These are phyloP conservation scores for Dorcoceras hygrometricum DNA, from an alignment of 257 asterid genomes.

Conservation along the genomic window DNA sequence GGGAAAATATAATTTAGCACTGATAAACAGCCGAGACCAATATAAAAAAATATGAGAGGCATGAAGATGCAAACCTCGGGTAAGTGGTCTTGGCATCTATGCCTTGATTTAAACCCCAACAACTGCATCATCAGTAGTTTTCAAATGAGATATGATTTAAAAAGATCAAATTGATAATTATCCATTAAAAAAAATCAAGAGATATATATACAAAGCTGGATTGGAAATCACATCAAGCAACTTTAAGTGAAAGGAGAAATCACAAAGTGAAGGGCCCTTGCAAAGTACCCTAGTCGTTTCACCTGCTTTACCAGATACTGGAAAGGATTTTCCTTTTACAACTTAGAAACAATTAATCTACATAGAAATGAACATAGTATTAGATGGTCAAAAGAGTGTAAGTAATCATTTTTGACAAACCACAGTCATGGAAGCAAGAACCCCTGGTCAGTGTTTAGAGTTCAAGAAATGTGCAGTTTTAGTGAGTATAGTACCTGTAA, in stretches of 20 bases:
- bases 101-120: constrained; percentile 43
- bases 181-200: constrained; percentile 19
- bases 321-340: neutral
- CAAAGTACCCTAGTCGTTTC: neutral
- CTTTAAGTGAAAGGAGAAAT: neutral
- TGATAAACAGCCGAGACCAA: neutral
- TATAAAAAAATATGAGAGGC: constrained; percentile 9
- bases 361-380: neutral
- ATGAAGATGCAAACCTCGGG: constrained; percentile 46
- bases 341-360: neutral
- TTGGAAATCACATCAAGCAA: neutral
- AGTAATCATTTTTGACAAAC: neutral
- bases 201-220: neutral
- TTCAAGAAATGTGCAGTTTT: neutral
- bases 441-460: neutral
- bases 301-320: neutral
- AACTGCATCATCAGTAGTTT: constrained; percentile 41
- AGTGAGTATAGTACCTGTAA: neutral
- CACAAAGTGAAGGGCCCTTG: neutral
- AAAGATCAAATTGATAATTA: constrained; percentile 10
- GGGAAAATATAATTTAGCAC: neutral
- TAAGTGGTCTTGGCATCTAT: constrained; percentile 41
- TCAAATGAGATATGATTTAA: constrained; percentile 24
- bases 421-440: neutral
- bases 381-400: neutral